Evolutionary conservation across 345 rosid species (phyloP), one percentile per base, ranked within the genome.

Genomic region (Anacardium occidentale): DNA sequence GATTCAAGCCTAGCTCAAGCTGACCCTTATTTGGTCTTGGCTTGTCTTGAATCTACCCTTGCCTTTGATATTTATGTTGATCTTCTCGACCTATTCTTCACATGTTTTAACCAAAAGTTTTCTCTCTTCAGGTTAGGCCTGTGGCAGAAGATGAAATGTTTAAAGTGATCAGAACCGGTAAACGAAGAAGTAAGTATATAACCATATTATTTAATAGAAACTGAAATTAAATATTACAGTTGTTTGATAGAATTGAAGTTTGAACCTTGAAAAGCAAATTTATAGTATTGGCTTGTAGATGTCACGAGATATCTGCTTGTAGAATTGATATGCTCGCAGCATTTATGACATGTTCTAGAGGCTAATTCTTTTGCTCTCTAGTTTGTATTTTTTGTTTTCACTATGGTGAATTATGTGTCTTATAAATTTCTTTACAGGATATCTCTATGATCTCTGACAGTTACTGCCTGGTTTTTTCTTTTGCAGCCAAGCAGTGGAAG

Each of bases 111-210:
- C n/a, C 6, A 70, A 24, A 40, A 45, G 18, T 62, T 65, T 61
- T 73, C 32, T 57, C 51, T 56, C 64, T 85, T 40, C 82, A 95
- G 98, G 98, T 92, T 18, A 90, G 99, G 82, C 99, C 97, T 15
- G 96, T 95, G 14, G 99, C 99, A 18, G 99, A 95, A 80, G 99
- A 95, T 79, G 99, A 94, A 76, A 92, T 94, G 98, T 92, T 94
- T 71, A 90, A 89, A 86, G 98, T 94, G 68, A 60, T 94, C 73
- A 83, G 98, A 68, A 59, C 98, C 32, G 99, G 99, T 21, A 94
- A 94, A 79, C 68, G 98, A 48, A 94, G 85, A 76, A 90, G 98
- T 94, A 82, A 80, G 92, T 88, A 32, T 71, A 37, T 62, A 21
- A 52, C 62, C 26, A 10, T 20, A 25, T 40, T 60, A 8, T 52